These are phyloP conservation scores for Diaporthe sp. DNA, from an alignment of 2,329 filamentous ascomycete species.

Conservation along the genomic window DNA sequence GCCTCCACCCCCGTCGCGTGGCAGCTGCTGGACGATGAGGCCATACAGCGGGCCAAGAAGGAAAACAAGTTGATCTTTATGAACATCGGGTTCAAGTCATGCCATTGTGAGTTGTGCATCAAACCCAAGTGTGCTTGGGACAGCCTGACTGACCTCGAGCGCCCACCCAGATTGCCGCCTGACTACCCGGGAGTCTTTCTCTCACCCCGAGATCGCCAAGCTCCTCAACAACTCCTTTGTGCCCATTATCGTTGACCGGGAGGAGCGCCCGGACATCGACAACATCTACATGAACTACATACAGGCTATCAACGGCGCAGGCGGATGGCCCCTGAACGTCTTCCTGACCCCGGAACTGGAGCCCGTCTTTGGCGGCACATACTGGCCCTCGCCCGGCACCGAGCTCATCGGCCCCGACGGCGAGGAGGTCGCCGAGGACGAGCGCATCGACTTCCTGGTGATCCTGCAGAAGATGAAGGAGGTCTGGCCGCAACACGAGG, in stretches of 20 bases:
- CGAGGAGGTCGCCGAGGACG: slow-evolving; percentile 59
- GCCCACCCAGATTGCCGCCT: slow-evolving; percentile 79
- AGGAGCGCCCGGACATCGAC: slow-evolving; percentile 94
- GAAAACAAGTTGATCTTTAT: slow-evolving; percentile 93
- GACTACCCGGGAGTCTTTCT: slow-evolving; percentile 93
- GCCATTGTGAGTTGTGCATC: slow-evolving; percentile 78
- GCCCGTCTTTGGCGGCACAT: slow-evolving; percentile 95
- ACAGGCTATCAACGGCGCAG: slow-evolving; percentile 89
- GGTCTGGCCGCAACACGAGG: slow-evolving; percentile 86
- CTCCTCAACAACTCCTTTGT: slow-evolving; percentile 90
- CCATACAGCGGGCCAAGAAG: slow-evolving; percentile 80
- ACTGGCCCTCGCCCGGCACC: slow-evolving; percentile 87
- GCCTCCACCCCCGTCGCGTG: slow-evolving; percentile 87
- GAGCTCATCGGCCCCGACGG: slow-evolving; percentile 57
- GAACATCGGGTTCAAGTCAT: slow-evolving; percentile 94
- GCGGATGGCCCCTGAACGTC: slow-evolving; percentile 96
- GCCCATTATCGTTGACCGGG: slow-evolving; percentile 91
- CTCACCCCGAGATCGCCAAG: slow-evolving; percentile 81
- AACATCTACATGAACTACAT: slow-evolving; percentile 99
- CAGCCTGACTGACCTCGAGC: background rate
- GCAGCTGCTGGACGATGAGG: slow-evolving; percentile 87
- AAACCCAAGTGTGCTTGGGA: background rate
- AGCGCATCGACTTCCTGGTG: slow-evolving; percentile 82
- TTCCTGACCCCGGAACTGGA: slow-evolving; percentile 94
- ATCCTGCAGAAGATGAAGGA: slow-evolving; percentile 83